These are phyloP conservation scores for Beauveria sp. DNA, from an alignment of 2,329 filamentous ascomycete species.

Conservation along the genomic window DNA sequence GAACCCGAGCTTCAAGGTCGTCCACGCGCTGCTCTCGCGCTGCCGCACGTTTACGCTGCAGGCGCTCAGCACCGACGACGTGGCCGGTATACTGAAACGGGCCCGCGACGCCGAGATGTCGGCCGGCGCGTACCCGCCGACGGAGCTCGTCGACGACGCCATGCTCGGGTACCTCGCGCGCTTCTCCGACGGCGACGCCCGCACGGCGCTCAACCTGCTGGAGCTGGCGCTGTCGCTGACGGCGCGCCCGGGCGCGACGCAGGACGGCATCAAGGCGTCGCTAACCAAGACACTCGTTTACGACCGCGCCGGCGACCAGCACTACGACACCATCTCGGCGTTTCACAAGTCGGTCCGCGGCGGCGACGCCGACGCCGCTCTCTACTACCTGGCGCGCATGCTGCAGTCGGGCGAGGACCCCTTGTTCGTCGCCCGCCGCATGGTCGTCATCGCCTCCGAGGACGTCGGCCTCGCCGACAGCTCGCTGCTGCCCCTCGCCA, in stretches of 20 bases:
- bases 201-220: conserved; percentile 85
- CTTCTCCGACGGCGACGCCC: conserved; percentile 87
- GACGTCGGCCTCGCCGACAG: conserved; percentile 90
- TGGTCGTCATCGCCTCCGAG: conserved; percentile 92
- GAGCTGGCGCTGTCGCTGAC: conserved; percentile 75
- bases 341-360: conserved; percentile 95
- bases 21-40: conserved; percentile 76
- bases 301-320: conserved; percentile 88
- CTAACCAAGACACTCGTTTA: conserved; percentile 92
- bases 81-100: conserved; percentile 66
- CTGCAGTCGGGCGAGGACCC: conserved; percentile 91
- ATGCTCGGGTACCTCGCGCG: conserved; percentile 74
- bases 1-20: conserved; percentile 91
- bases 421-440: conserved; percentile 81
- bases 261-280: conserved; percentile 68
- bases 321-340: conserved; percentile 95
- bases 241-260: conserved; percentile 53
- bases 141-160: conserved; percentile 63
- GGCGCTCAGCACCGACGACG: conserved; percentile 64
- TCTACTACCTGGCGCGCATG: conserved; percentile 96
- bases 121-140: conserved; percentile 30
- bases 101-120: conserved; percentile 55
- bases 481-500: conserved; percentile 73
- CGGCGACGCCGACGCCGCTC: conserved; percentile 73
- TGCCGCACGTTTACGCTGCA: conserved; percentile 85